A percentile compares a stretch with the other conserved stretches of the same genome.
phyloP scores from a whole-genome alignment of 305 asterid species.

The Caryopteris hybrid region DNA sequence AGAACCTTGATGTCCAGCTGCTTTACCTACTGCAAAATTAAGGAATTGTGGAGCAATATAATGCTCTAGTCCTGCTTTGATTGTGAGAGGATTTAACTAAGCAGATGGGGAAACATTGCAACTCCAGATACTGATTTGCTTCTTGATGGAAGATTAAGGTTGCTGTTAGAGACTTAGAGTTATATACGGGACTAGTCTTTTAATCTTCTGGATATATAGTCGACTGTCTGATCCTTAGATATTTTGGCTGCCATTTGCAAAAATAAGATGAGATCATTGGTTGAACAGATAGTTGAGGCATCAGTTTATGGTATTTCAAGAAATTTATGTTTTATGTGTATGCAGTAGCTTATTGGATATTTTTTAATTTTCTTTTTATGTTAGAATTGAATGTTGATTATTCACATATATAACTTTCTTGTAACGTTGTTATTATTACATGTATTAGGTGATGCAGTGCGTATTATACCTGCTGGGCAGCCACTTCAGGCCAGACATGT shows the following conservation, averaged over 20 bases:
- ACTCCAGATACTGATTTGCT: not conserved
- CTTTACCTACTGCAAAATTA: not conserved
- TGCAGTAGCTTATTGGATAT: not conserved
- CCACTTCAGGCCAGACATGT: constrained; percentile 24
- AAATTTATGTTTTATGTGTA: not conserved
- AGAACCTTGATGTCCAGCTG: not conserved
- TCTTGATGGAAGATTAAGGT: not conserved
- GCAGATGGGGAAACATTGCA: not conserved
- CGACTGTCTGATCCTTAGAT: too few species aligned
- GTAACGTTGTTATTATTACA: not conserved
- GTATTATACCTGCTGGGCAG: constrained; percentile 22
- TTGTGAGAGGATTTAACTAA: not conserved
- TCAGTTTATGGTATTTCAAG: not conserved
- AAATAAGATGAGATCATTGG: not conserved
- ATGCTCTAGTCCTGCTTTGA: not conserved
- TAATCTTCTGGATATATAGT: not conserved
- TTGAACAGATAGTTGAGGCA: not conserved
- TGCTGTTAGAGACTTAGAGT: not conserved
- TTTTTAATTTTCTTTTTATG: too few species aligned
- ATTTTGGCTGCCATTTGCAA: too few species aligned
- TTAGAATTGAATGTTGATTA: not conserved
- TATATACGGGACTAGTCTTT: not conserved
- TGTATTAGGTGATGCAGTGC: constrained; percentile 36
- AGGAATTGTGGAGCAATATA: not conserved
- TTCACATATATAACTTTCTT: not conserved